Conservation (phyloP, 495 filamentous ascomycete species). For the Penicillium psychrofluorescens region DNA sequence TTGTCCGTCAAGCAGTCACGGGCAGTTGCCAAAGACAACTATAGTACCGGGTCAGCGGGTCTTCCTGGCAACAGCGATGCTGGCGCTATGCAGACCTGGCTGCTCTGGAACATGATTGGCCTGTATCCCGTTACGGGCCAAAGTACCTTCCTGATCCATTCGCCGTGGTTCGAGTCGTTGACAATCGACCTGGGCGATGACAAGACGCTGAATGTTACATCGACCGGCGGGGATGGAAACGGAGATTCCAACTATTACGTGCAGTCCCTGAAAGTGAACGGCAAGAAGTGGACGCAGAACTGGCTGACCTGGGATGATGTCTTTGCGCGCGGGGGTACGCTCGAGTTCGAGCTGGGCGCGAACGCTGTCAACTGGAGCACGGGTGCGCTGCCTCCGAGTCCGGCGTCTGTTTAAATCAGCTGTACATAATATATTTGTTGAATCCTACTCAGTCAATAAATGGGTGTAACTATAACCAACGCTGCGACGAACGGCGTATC, state of each 20-base stretch:
- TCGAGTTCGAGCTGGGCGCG: constrained; percentile 47
- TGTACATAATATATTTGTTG: too few relatives aligned
- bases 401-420: constrained; percentile 24
- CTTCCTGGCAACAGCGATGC: constrained; percentile 54
- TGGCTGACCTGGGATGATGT: constrained; percentile 51
- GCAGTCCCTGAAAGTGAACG: constrained; percentile 44
- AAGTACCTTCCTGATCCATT: constrained; percentile 48
- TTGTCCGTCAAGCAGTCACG: constrained; percentile 32
- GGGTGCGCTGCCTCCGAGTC: constrained; percentile 46
- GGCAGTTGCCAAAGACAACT: constrained; percentile 31
- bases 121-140: constrained; percentile 50
- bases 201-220: constrained; percentile 37
- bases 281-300: constrained; percentile 38
- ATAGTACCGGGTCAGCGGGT: constrained; percentile 28
- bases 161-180: constrained; percentile 48
- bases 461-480: too few relatives aligned
- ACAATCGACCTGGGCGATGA: constrained; percentile 39
- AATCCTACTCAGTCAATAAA: too few relatives aligned
- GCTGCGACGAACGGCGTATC: too few relatives aligned
- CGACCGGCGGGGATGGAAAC: constrained; percentile 36
- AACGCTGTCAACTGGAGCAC: constrained; percentile 39
- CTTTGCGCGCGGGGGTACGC: constrained; percentile 43
- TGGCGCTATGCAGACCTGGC: constrained; percentile 53
- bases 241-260: constrained; percentile 35
- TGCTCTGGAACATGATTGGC: constrained; percentile 56